Evolutionary conservation across 345 rosid species (phyloP).

Genomic region (Salix arbutifolia): DNA sequence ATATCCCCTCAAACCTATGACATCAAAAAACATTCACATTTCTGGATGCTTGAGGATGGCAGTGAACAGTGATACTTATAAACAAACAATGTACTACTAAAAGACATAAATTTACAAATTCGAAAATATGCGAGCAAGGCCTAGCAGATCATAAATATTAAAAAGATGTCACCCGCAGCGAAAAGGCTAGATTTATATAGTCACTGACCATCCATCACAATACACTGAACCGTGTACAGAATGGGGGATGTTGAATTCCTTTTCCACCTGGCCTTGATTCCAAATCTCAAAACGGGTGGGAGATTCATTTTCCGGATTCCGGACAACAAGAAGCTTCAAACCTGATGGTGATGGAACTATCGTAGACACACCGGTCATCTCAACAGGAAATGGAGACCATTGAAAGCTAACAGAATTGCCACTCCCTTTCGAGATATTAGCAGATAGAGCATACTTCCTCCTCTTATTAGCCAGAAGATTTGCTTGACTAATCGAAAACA

Average conservation of each 20-base stretch:
- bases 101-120: not conserved
- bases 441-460: slow-evolving; percentile 53
- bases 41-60: not conserved
- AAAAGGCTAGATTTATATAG: not conserved
- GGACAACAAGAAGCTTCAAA: slow-evolving; percentile 63
- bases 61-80: not conserved
- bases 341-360: slow-evolving; percentile 84
- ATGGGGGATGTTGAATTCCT: slow-evolving; percentile 70
- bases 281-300: slow-evolving; percentile 82
- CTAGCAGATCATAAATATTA: not conserved
- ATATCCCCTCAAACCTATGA: slow-evolving; percentile 88
- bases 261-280: slow-evolving; percentile 69
- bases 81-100: not conserved
- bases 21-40: slow-evolving; percentile 16
- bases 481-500: slow-evolving; percentile 77
- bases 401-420: slow-evolving; percentile 41
- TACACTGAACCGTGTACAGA: slow-evolving; percentile 81
- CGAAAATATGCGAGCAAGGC: not conserved
- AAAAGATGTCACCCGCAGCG: not conserved
- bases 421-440: slow-evolving; percentile 45
- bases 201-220: slow-evolving; percentile 73
- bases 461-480: slow-evolving; percentile 74
- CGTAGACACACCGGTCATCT: slow-evolving; percentile 66
- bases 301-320: slow-evolving; percentile 76
- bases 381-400: slow-evolving; percentile 84